Evolutionary conservation across 1,139 yeast species (phyloP).

Genomic region (Geotrichum citri-aurantii): DNA sequence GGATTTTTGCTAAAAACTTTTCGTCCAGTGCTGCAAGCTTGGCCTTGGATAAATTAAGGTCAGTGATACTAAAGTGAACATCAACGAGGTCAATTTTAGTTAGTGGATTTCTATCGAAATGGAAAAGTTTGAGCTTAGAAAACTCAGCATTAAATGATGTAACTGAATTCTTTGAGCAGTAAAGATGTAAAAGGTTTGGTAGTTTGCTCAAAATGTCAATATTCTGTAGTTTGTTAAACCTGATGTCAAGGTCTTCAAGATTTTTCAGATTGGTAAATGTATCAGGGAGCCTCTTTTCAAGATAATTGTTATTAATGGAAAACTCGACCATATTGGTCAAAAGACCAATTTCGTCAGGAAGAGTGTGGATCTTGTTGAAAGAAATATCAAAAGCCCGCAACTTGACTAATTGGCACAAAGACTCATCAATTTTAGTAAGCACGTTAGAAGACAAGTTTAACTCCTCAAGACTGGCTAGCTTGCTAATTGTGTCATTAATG

Average conservation of each 20-base stretch:
- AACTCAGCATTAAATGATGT: slow-evolving; percentile 56
- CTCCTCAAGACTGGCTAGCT: slow-evolving; percentile 49
- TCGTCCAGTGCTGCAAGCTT: slow-evolving; percentile 69
- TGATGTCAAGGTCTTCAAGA: slow-evolving; percentile 70
- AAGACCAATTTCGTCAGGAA: slow-evolving; percentile 59
- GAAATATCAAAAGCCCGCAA: slow-evolving; percentile 72
- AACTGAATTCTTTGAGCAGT: slow-evolving; percentile 71
- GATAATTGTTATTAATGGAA: slow-evolving; percentile 67
- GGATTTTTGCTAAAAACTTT: slow-evolving; percentile 54
- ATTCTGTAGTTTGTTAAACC: slow-evolving; percentile 64
- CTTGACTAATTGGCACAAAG: slow-evolving; percentile 53
- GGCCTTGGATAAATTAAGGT: slow-evolving; percentile 73
- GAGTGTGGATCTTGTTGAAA: slow-evolving; percentile 58
- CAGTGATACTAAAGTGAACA: slow-evolving; percentile 53
- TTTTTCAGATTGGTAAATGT: slow-evolving; percentile 48
- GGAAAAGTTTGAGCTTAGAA: slow-evolving; percentile 34
- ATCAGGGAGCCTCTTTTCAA: slow-evolving; percentile 51
- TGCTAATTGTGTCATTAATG: slow-evolving; percentile 59
- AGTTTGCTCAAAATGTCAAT: slow-evolving; percentile 62
- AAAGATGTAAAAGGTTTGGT: slow-evolving; percentile 63
- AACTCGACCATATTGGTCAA: slow-evolving; percentile 58
- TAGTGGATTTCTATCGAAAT: slow-evolving; percentile 71
- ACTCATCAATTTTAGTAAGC: slow-evolving; percentile 61
- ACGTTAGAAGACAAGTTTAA: slow-evolving; percentile 79
- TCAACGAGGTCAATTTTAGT: slow-evolving; percentile 66